Evolutionary conservation across 2,329 filamentous ascomycete species (phyloP), one percentile per base, ranked within the genome.

Genomic region (Pyrenophora teres): DNA sequence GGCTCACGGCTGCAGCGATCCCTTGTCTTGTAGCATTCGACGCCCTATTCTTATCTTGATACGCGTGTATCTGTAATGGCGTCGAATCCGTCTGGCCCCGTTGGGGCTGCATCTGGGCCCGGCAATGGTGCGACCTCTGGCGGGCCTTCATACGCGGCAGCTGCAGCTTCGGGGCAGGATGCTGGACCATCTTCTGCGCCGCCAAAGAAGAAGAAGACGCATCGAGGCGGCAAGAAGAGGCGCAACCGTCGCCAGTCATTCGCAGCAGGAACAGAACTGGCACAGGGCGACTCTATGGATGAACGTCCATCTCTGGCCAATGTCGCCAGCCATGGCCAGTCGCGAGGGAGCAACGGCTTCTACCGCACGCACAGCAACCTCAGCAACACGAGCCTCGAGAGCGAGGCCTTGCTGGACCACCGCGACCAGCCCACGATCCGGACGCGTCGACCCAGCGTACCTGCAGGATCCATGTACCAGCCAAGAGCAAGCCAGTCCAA

Each of bases 331-430:
- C 56, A 63, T 33, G 57, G 65, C 39, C 55, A 62, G 18, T 66
- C 67, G n/a, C 66, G 74, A 15, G 68, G 73, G 30, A 74, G 74
- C 56, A 73, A 74, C 46, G 77, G 78, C 52, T 83, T 85, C 67
- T 86, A 86, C 68, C 77, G 80, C 35, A 66, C 83, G 44, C 74
- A 75, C 54, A 60, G 67, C 40, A 90, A 89, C 69, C 69, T 87
- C 57, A 97, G 93, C 76, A 87, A 83, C 64, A 92, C 89, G 0
- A 97, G 93, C 72, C 78, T 97, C 57, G 93, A 97, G 62, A 97
- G 92, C 72, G 88, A 96, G 69, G 87, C 85, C 6, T 77, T 97
- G 61, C 78, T 97, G 15, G 93, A 97, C 74, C 93, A 97, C 74
- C 84, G 91, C 86, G 77, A 78, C 35, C 76, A 78, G 39, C 65